Conservation (phyloP, 169 alveolate species). For the Cryptosporidium baileyi region DNA sequence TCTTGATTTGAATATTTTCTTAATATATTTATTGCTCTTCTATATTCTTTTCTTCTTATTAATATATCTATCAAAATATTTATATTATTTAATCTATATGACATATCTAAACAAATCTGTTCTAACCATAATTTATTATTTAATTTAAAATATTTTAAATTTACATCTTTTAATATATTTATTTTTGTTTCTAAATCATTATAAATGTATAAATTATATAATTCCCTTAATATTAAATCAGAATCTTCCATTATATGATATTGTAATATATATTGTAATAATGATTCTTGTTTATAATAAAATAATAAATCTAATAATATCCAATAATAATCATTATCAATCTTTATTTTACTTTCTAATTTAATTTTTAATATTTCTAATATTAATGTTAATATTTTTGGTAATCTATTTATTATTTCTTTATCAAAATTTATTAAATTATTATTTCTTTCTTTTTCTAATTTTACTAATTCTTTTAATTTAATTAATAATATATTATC, state of each 20-base stretch:
- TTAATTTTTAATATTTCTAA: slow-evolving; percentile 26
- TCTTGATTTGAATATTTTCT: neutral
- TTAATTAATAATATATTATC: neutral
- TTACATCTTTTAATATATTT: neutral
- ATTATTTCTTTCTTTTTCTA: neutral
- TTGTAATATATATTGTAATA: slow-evolving; percentile 20
- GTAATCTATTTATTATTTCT: neutral
- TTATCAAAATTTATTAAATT: neutral
- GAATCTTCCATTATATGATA: slow-evolving; percentile 61
- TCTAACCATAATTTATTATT: slow-evolving; percentile 16
- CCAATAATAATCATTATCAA: neutral
- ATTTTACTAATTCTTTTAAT: neutral
- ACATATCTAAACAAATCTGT: slow-evolving; percentile 45
- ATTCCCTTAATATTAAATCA: neutral
- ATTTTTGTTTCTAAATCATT: neutral
- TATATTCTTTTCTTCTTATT: slow-evolving; percentile 15
- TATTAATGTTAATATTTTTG: neutral
- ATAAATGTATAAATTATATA: neutral
- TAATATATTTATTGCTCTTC: slow-evolving; percentile 17
- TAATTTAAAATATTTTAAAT: neutral
- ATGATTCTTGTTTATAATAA: neutral
- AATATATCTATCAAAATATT: neutral
- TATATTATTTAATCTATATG: slow-evolving; percentile 14
- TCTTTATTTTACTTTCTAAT: neutral
- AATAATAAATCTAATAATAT: slow-evolving; percentile 2